phyloP scores from a whole-genome alignment of 805 yeast genomes.

The Suhomyces vadensis region DNA sequence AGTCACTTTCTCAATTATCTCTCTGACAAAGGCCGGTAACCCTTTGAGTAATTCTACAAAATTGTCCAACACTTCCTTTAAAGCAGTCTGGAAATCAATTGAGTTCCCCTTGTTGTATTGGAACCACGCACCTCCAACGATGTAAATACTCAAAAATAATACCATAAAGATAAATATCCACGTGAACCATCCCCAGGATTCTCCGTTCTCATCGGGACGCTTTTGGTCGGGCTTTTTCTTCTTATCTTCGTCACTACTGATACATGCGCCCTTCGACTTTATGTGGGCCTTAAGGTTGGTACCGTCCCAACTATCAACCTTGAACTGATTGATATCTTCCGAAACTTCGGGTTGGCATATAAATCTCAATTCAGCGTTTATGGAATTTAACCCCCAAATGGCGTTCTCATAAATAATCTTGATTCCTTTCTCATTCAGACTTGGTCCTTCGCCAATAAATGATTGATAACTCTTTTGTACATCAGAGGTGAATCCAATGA shows the following conservation, averaged over 20 bases:
- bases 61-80: conserved; percentile 72
- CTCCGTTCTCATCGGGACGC: conserved; percentile 28
- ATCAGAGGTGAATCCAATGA: conserved; percentile 56
- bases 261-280: conserved; percentile 44
- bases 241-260: conserved; percentile 29
- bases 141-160: conserved; percentile 67
- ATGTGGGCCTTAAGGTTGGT: conserved; percentile 27
- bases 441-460: conserved; percentile 29
- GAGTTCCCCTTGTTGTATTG: conserved; percentile 70
- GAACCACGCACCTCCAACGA: conserved; percentile 73
- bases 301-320: conserved; percentile 41
- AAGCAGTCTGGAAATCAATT: conserved; percentile 70
- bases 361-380: conserved; percentile 50
- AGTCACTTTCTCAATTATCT: conserved; percentile 67
- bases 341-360: conserved; percentile 42
- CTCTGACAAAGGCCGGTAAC: conserved; percentile 65
- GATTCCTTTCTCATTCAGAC: conserved; percentile 30
- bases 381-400: conserved; percentile 66
- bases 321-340: conserved; percentile 22
- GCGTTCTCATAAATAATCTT: conserved; percentile 50
- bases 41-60: conserved; percentile 56
- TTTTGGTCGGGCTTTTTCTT: conserved; percentile 23
- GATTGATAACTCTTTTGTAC: conserved; percentile 31
- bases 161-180: conserved; percentile 78
- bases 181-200: conserved; percentile 79